phyloP scores from a whole-genome alignment of 441 rosid genomes.

The Aquilaria agallochum region DNA sequence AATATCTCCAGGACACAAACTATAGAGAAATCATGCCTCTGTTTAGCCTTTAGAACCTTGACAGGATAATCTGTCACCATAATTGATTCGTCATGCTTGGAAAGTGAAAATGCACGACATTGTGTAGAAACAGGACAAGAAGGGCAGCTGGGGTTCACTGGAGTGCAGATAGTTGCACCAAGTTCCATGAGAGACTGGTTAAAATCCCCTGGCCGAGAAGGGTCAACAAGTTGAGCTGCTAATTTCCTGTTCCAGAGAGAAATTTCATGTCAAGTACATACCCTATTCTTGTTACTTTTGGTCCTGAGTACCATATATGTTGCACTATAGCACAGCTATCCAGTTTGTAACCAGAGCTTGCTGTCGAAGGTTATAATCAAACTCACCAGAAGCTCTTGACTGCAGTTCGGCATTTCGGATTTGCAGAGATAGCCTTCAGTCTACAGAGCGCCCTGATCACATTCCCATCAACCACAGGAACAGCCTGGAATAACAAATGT shows the following conservation, averaged over 20 bases:
- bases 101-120: conserved; percentile 59
- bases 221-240: conserved; percentile 87
- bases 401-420: conserved; percentile 68
- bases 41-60: conserved; percentile 66
- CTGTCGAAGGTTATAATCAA: conserved; percentile 11
- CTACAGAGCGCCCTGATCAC: conserved; percentile 86
- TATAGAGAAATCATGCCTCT: conserved; percentile 59
- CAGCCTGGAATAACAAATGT: conserved; percentile 48
- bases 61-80: conserved; percentile 72
- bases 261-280: conserved; percentile 10
- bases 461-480: conserved; percentile 92
- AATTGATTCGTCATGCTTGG: conserved; percentile 37
- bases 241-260: conserved; percentile 52
- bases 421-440: conserved; percentile 64
- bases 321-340: too few relatives aligned
- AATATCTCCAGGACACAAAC: conserved; percentile 82
- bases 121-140: conserved; percentile 75
- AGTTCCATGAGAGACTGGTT: conserved; percentile 96
- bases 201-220: conserved; percentile 79
- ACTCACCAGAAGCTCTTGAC: conserved; percentile 70
- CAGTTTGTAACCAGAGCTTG: too few relatives aligned
- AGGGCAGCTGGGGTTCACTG: conserved; percentile 63
- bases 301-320: too few relatives aligned
- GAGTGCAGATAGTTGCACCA: conserved; percentile 83
- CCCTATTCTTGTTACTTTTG: conserved; percentile 7